Conservation (phyloP, 2,329 filamentous ascomycete genomes). For the Stylonectria norvegica region DNA sequence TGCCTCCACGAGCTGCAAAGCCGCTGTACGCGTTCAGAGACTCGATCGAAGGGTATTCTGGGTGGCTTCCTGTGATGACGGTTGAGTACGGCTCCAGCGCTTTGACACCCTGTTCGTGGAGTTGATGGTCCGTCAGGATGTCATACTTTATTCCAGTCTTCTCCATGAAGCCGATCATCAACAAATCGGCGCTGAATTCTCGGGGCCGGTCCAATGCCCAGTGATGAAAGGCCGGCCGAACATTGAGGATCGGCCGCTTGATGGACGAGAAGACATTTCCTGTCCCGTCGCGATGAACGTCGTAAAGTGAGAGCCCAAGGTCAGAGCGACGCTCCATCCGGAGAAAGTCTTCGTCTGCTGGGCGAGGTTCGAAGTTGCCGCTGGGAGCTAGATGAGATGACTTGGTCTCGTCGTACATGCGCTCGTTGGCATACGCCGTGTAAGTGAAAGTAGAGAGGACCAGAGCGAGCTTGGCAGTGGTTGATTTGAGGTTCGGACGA, state of each 20-base stretch:
- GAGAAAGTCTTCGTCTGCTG: constrained; percentile 3
- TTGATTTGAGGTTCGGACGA: constrained; percentile 16
- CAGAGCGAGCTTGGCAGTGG: constrained; percentile 4
- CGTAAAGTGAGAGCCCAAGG: constrained; percentile 37
- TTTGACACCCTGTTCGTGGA: background rate
- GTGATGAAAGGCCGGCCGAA: constrained; percentile 34
- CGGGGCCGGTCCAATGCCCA: constrained; percentile 35
- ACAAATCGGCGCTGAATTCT: constrained; percentile 30
- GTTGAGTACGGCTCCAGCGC: background rate
- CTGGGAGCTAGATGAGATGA: constrained; percentile 16
- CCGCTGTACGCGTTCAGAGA: background rate
- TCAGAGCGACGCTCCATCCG: constrained; percentile 27
- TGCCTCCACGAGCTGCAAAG: constrained; percentile 24
- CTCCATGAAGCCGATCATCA: background rate
- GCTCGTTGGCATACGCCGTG: constrained; percentile 38
- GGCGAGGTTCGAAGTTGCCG: background rate
- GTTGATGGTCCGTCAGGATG: background rate
- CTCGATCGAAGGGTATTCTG: background rate
- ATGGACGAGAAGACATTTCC: constrained; percentile 30
- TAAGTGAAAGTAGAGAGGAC: constrained; percentile 37
- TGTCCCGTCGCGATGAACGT: constrained; percentile 36
- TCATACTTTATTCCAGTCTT: background rate
- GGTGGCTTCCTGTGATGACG: background rate
- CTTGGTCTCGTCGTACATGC: constrained; percentile 31
- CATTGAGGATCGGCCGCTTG: constrained; percentile 35